Percentiles rank a stretch among this genome's conserved stretches.
phyloP scores from a whole-genome alignment of 176 grass and related monocot species.

The Puccinellia tenuiflora region DNA sequence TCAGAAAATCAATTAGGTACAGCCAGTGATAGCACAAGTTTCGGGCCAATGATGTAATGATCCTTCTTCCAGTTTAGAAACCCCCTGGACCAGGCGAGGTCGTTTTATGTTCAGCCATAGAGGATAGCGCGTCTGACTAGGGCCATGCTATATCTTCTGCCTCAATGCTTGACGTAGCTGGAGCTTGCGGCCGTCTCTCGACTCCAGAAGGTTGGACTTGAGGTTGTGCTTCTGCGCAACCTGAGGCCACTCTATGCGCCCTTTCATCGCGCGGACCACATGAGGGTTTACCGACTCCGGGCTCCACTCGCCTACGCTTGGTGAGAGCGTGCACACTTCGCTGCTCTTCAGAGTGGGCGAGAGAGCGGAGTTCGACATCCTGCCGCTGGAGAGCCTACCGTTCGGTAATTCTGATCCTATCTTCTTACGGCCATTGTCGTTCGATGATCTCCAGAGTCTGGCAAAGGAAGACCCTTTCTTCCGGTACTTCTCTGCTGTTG shows the following conservation, averaged over 20 bases:
- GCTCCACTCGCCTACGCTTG: conserved; percentile 50
- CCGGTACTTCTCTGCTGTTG: conserved; percentile 37
- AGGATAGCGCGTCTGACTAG: background rate
- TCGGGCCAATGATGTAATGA: background rate
- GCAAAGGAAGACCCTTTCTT: conserved; percentile 51
- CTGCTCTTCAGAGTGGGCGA: conserved; percentile 43
- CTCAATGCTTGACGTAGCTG: conserved; percentile 60
- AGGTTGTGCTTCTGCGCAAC: conserved; percentile 49
- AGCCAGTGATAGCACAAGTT: too few relatives aligned
- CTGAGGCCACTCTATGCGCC: conserved; percentile 40
- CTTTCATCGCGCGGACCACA: conserved; percentile 36
- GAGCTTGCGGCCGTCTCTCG: conserved; percentile 54
- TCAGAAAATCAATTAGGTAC: conserved; percentile 21
- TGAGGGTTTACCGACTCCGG: conserved; percentile 49
- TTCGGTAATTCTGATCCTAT: conserved; percentile 16
- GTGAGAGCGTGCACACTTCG: conserved; percentile 47
- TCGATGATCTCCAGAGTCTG: conserved; percentile 75
- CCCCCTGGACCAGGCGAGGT: background rate
- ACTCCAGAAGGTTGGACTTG: conserved; percentile 57
- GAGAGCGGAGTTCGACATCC: conserved; percentile 28
- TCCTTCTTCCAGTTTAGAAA: background rate
- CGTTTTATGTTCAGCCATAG: background rate
- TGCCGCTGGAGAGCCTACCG: conserved; percentile 38
- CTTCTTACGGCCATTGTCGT: conserved; percentile 32
- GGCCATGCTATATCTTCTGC: conserved; percentile 58